A percentile compares a stretch with the other conserved stretches of the same genome.
Evolutionary conservation across 2,329 filamentous ascomycete species (phyloP).

Genomic region (Emmonsiellopsis sp.): DNA sequence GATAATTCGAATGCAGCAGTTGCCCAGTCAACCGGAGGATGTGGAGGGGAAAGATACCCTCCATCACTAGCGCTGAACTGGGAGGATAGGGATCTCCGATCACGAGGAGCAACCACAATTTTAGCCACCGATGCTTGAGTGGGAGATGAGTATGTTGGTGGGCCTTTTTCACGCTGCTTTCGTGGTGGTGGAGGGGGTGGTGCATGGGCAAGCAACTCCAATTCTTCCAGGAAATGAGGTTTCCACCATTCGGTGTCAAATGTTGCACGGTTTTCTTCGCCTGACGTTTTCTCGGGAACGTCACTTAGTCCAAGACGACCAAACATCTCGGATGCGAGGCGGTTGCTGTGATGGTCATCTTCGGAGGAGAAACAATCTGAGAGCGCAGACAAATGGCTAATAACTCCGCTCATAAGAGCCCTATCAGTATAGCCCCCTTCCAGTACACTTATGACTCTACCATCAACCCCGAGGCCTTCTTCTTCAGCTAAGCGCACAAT

Average conservation of each 20-base stretch:
- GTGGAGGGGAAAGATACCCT: constrained; percentile 51
- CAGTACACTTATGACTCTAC: constrained; percentile 81
- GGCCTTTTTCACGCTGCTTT: constrained; percentile 47
- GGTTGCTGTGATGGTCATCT: constrained; percentile 23
- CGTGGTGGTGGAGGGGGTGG: constrained; percentile 42
- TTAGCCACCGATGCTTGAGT: constrained; percentile 83
- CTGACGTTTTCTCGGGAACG: constrained; percentile 13
- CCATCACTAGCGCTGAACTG: constrained; percentile 35
- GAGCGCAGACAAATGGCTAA: constrained; percentile 83
- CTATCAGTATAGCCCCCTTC: constrained; percentile 95
- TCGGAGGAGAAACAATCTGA: constrained; percentile 36
- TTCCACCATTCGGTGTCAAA: constrained; percentile 70
- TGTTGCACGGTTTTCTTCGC: constrained; percentile 22
- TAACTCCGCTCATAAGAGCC: constrained; percentile 74
- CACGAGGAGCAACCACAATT: constrained; percentile 57
- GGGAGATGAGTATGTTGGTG: constrained; percentile 72
- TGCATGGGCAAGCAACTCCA: constrained; percentile 53
- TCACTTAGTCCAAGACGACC: constrained; percentile 24
- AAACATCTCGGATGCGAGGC: constrained; percentile 51
- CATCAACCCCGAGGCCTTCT: constrained; percentile 65
- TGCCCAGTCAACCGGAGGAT: constrained; percentile 77
- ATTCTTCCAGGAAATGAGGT: constrained; percentile 51
- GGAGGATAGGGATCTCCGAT: constrained; percentile 30
- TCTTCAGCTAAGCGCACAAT: constrained; percentile 74
- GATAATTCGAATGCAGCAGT: constrained; percentile 74